Evolutionary conservation across 2,329 filamentous ascomycete genomes (phyloP).

Genomic region (Fusarium sp.): DNA sequence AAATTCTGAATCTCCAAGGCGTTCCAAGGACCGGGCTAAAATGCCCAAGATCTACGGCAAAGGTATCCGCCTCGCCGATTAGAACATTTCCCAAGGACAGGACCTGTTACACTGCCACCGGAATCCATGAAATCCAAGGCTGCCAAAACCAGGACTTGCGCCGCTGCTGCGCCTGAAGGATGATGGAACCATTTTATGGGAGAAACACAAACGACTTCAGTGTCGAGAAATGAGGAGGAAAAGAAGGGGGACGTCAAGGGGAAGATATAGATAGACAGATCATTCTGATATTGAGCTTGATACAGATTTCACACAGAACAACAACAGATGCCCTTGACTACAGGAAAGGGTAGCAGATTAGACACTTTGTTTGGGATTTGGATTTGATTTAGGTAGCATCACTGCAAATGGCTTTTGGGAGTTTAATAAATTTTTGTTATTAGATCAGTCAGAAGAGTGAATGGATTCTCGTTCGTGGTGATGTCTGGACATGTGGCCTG

Average conservation of each 20-base stretch:
- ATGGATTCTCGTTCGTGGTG: no score
- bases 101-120: conserved; percentile 37
- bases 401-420: conserved; percentile 10
- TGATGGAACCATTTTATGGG: conserved; percentile 23
- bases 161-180: conserved; percentile 36
- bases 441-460: neutral
- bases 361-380: conserved; percentile 38
- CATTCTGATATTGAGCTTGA: conserved; percentile 37
- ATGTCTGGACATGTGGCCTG: neutral
- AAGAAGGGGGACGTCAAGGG: conserved; percentile 26
- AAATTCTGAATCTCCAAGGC: conserved; percentile 44
- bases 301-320: conserved; percentile 37
- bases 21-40: conserved; percentile 33
- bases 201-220: conserved; percentile 31
- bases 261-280: conserved; percentile 29
- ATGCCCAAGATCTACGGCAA: conserved; percentile 43
- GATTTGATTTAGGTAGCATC: conserved; percentile 28
- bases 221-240: conserved; percentile 30
- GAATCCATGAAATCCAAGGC: conserved; percentile 39
- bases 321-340: conserved; percentile 43
- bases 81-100: conserved; percentile 34
- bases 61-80: conserved; percentile 38
- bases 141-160: conserved; percentile 39
- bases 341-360: conserved; percentile 52
- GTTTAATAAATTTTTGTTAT: conserved; percentile 10